Conservation (phyloP, 2,329 filamentous ascomycete genomes). For the Metarhizium anisopliae region DNA sequence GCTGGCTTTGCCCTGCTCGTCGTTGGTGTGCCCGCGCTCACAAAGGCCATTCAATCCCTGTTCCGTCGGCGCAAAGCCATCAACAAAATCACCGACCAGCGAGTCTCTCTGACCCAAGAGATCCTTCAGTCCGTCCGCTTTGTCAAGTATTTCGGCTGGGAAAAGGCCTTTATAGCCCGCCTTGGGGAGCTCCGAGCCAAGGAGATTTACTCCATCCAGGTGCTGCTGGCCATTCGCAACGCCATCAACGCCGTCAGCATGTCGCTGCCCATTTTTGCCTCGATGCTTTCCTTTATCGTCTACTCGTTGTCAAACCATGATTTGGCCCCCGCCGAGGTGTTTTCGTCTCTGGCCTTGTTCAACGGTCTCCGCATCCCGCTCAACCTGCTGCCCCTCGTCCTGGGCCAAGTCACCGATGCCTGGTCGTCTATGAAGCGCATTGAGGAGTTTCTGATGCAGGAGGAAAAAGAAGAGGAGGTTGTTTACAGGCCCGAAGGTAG, state of each 20-base stretch:
- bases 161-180: slow-evolving; percentile 72
- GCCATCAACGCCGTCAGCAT: slow-evolving; percentile 76
- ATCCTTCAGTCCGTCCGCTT: slow-evolving; percentile 86
- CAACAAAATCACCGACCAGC: slow-evolving; percentile 89
- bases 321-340: slow-evolving; percentile 69
- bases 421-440: slow-evolving; percentile 78
- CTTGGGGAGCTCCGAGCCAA: slow-evolving; percentile 63
- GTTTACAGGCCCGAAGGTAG: slow-evolving; percentile 45
- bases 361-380: slow-evolving; percentile 85
- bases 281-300: slow-evolving; percentile 91
- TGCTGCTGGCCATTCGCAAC: slow-evolving; percentile 74
- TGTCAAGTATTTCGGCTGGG: slow-evolving; percentile 96
- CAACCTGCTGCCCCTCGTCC: slow-evolving; percentile 78
- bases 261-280: slow-evolving; percentile 85
- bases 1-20: slow-evolving; percentile 79
- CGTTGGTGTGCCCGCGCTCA: slow-evolving; percentile 68
- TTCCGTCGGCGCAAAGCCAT: slow-evolving; percentile 69
- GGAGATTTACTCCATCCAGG: slow-evolving; percentile 78
- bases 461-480: slow-evolving; percentile 72
- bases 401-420: slow-evolving; percentile 84
- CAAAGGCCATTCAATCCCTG: slow-evolving; percentile 65
- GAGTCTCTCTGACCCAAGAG: slow-evolving; percentile 85
- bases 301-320: slow-evolving; percentile 57
- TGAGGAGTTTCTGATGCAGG: slow-evolving; percentile 77
- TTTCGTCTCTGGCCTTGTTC: slow-evolving; percentile 90